Evolutionary conservation across 208 protist genomes (phyloP).

Genomic region (Leptomonas pyrrhocoris): DNA sequence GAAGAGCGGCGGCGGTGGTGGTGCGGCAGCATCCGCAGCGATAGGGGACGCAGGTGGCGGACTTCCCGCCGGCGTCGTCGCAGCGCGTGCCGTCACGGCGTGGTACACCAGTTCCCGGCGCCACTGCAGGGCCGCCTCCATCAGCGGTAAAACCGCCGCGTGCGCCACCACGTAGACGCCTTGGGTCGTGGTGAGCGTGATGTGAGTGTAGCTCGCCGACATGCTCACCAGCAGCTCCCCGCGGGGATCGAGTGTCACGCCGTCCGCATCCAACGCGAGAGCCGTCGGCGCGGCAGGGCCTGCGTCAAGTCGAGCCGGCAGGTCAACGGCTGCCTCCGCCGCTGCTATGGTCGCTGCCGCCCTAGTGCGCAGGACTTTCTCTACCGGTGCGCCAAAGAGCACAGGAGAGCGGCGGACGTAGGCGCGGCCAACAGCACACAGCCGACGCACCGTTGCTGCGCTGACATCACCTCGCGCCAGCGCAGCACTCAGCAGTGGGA

Average conservation of each 20-base stretch:
- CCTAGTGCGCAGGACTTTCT: neutral
- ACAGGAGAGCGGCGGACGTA: conserved; percentile 6
- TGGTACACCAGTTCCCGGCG: conserved; percentile 19
- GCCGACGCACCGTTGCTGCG: conserved; percentile 7
- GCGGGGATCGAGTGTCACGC: neutral
- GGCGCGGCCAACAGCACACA: conserved; percentile 13
- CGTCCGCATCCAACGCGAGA: neutral
- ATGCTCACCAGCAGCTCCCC: conserved; percentile 20
- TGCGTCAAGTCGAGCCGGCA: neutral
- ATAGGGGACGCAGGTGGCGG: neutral
- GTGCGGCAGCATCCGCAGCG: neutral
- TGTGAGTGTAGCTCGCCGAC: conserved; percentile 41
- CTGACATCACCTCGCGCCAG: conserved; percentile 21
- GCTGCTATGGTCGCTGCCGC: neutral
- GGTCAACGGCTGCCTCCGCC: no score
- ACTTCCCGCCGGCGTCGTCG: neutral
- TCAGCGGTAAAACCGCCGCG: conserved; percentile 37
- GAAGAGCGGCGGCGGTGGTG: conserved; percentile 6
- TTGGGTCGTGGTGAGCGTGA: conserved; percentile 38
- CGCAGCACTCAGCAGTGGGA: conserved; percentile 14
- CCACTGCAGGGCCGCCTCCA: conserved; percentile 24
- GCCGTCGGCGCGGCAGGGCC: no score
- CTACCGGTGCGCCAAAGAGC: conserved; percentile 7
- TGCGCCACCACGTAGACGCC: conserved; percentile 47
- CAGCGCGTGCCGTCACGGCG: conserved; percentile 2